These are phyloP conservation scores for Rhizopogon sp. DNA, from an alignment of 768 basidiomycete genomes.

Conservation along the genomic window DNA sequence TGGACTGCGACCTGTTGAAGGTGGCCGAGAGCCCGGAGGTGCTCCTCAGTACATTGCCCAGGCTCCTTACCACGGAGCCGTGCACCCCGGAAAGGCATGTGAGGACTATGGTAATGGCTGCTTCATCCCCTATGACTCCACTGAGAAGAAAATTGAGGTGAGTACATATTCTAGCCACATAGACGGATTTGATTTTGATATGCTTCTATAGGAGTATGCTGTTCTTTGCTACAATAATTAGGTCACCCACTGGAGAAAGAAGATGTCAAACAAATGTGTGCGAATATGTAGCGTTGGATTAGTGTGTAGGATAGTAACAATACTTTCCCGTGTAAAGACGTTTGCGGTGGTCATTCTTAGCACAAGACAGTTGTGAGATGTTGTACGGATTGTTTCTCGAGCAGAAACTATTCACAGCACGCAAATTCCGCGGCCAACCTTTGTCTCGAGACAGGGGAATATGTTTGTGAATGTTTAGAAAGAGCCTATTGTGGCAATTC, in stretches of 20 bases:
- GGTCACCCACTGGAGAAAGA: not conserved
- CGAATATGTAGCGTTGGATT: not conserved
- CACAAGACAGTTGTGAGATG: too few relatives aligned
- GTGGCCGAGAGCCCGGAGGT: constrained; percentile 61
- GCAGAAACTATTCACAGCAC: not conserved
- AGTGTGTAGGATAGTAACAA: not conserved
- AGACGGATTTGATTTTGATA: not conserved
- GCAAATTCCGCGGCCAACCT: too few relatives aligned
- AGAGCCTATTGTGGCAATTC: not conserved
- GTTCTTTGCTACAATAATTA: constrained; percentile 33
- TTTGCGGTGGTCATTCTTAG: too few relatives aligned
- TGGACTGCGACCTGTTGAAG: constrained; percentile 54
- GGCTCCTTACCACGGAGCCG: constrained; percentile 45
- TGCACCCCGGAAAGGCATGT: constrained; percentile 64
- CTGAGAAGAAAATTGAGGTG: constrained; percentile 50
- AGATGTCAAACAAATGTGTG: not conserved
- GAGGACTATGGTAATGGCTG: constrained; percentile 47
- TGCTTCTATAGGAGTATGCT: constrained; percentile 31
- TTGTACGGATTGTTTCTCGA: too few relatives aligned
- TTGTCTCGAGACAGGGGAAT: too few relatives aligned
- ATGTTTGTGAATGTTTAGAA: constrained; percentile 3
- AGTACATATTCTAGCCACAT: constrained; percentile 5
- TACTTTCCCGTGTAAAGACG: not conserved
- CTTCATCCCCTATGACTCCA: constrained; percentile 48
- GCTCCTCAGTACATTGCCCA: constrained; percentile 55